These are phyloP conservation scores for Candida silvicultrix DNA, from an alignment of 805 yeast genomes.

Conservation along the genomic window DNA sequence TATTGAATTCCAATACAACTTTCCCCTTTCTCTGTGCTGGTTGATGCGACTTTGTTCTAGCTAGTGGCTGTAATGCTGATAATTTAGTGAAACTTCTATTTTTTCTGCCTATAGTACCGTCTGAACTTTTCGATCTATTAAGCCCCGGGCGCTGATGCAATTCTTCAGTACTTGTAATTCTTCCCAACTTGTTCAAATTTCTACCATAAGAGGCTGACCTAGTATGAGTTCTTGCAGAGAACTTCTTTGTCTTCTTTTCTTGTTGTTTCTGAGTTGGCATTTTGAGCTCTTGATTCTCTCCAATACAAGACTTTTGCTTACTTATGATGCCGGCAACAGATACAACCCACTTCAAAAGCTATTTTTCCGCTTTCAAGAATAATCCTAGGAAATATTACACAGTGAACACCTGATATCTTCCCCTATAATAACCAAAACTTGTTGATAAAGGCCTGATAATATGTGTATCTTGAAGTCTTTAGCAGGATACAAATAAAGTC, in stretches of 20 bases:
- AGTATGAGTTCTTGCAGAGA: constrained; percentile 15
- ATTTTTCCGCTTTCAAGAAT: too few relatives aligned
- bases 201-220: constrained; percentile 22
- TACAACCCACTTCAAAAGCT: too few relatives aligned
- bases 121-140: constrained; percentile 20
- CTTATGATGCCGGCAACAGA: too few relatives aligned
- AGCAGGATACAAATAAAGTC: background rate
- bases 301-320: too few relatives aligned
- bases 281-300: background rate
- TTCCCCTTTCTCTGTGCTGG: constrained; percentile 4
- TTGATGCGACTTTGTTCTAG: constrained; percentile 17
- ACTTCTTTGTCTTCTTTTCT: constrained; percentile 17
- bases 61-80: constrained; percentile 14
- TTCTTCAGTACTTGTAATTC: constrained; percentile 17
- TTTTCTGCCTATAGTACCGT: constrained; percentile 11
- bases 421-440: too few relatives aligned
- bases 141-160: constrained; percentile 15
- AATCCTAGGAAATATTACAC: too few relatives aligned
- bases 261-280: background rate
- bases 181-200: constrained; percentile 17
- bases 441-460: background rate
- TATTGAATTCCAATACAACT: background rate
- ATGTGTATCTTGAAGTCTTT: background rate
- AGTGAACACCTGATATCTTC: too few relatives aligned
- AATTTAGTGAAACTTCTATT: constrained; percentile 18